A percentile compares a stretch with the other conserved stretches of the same genome.
Conservation (phyloP, 805 yeast species). For the Lachancea fermentati region DNA sequence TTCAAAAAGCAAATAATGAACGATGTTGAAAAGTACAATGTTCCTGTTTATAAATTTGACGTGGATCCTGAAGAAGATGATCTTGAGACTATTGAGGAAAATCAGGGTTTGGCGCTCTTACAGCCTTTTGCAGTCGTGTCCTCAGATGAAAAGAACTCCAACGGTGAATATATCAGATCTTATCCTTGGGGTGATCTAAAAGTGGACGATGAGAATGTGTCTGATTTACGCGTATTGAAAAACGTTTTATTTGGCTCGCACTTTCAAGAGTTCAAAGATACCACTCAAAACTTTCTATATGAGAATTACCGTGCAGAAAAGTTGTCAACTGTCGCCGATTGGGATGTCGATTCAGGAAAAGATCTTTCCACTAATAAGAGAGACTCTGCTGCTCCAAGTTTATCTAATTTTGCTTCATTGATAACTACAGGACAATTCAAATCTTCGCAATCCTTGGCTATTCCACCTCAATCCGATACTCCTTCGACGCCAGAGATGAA, state of each 20-base stretch:
- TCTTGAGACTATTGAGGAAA: conserved; percentile 63
- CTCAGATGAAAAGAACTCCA: conserved; percentile 51
- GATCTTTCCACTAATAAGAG: conserved; percentile 15
- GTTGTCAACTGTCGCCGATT: conserved; percentile 49
- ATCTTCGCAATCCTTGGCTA: conserved; percentile 26
- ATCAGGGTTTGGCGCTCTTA: conserved; percentile 49
- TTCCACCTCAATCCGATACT: conserved; percentile 17
- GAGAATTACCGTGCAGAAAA: conserved; percentile 78
- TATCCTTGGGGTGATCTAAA: conserved; percentile 73
- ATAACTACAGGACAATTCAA: conserved; percentile 32
- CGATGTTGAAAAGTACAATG: conserved; percentile 62
- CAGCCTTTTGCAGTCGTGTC: conserved; percentile 75
- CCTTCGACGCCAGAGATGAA: conserved; percentile 22
- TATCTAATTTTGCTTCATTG: conserved; percentile 33
- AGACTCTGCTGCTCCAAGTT: conserved; percentile 32
- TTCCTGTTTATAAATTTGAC: conserved; percentile 69
- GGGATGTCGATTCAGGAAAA: conserved; percentile 12
- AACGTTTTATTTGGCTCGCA: conserved; percentile 79
- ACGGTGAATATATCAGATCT: conserved; percentile 57
- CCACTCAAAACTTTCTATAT: conserved; percentile 69
- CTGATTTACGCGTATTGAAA: conserved; percentile 54
- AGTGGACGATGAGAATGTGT: conserved; percentile 43
- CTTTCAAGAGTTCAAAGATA: conserved; percentile 71
- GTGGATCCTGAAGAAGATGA: conserved; percentile 72
- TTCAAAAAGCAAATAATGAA: conserved; percentile 56